A percentile compares a stretch with the other conserved stretches of the same genome.
Evolutionary conservation across 805 yeast species (phyloP).

Genomic region (Deakozyma indianensis): DNA sequence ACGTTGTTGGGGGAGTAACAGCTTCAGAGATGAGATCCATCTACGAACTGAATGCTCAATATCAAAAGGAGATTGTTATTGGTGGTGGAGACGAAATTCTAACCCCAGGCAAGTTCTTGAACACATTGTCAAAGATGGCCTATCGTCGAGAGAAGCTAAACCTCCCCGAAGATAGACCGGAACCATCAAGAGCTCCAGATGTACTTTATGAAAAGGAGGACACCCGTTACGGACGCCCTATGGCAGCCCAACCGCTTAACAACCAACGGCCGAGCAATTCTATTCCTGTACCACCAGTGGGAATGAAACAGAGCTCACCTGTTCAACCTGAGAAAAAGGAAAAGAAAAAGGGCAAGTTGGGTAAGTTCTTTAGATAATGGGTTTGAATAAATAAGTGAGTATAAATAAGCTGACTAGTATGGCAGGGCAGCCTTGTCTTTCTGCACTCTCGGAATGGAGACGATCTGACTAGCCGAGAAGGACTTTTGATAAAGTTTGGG

Average conservation of each 20-base stretch:
- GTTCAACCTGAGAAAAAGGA: conserved; percentile 4
- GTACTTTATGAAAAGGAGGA: neutral
- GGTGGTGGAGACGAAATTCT: conserved; percentile 62
- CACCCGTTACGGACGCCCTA: too few relatives aligned
- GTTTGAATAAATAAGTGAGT: neutral
- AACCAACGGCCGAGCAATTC: too few relatives aligned
- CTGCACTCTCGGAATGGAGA: too few relatives aligned
- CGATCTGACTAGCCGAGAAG: too few relatives aligned
- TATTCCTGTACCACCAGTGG: too few relatives aligned
- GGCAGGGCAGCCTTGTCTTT: neutral
- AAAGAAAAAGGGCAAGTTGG: conserved; percentile 7
- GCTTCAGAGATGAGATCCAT: conserved; percentile 66
- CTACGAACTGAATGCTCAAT: conserved; percentile 47
- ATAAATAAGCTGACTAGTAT: neutral
- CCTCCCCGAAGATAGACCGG: conserved; percentile 19
- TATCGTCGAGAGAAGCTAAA: conserved; percentile 16
- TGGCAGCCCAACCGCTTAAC: too few relatives aligned
- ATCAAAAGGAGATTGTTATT: conserved; percentile 53
- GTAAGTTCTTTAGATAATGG: conserved; percentile 6
- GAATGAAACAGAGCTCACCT: too few relatives aligned
- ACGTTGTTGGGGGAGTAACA: conserved; percentile 82
- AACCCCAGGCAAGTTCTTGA: conserved; percentile 23
- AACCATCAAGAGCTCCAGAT: neutral
- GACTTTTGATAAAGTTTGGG: too few relatives aligned
- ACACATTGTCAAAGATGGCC: conserved; percentile 15